Conservation (phyloP, 169 alveolate species). For the Eimeria necatrix region DNA sequence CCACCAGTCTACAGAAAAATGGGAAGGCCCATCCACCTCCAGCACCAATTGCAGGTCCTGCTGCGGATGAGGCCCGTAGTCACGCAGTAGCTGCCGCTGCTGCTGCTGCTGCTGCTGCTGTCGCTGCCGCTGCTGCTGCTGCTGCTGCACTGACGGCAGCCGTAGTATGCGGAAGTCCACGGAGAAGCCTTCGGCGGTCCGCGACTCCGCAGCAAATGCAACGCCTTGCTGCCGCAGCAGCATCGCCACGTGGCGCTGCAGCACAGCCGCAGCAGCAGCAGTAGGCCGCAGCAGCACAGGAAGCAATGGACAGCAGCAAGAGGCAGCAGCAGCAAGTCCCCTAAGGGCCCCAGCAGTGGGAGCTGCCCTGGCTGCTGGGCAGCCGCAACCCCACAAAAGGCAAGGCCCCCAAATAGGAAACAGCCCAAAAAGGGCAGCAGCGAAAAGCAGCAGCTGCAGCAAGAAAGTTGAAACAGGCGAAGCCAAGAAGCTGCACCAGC, state of each 20-base stretch:
- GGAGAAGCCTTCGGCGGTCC: constrained; percentile 30
- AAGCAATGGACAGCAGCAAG: background rate
- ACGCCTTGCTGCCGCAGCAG: constrained; percentile 61
- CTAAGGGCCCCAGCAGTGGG: no score
- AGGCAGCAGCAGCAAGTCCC: background rate
- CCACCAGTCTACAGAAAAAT: constrained; percentile 32
- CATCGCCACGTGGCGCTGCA: constrained; percentile 58
- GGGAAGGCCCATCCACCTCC: constrained; percentile 65
- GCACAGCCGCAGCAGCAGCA: background rate
- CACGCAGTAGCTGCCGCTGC: constrained; percentile 15
- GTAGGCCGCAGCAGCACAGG: background rate
- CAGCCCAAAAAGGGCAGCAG: no score
- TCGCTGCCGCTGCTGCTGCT: constrained; percentile 44
- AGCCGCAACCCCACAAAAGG: no score
- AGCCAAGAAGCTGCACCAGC: no score
- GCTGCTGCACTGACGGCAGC: constrained; percentile 18
- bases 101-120: constrained; percentile 32
- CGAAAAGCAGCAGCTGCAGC: no score
- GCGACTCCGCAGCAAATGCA: constrained; percentile 20
- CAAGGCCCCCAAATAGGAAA: no score
- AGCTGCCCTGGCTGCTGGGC: no score
- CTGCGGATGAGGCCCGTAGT: background rate
- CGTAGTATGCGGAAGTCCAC: background rate
- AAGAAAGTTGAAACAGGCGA: no score
- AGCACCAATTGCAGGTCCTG: constrained; percentile 34